Evolutionary conservation across 441 rosid species (phyloP).

Genomic region (Erysimum cheiri): DNA sequence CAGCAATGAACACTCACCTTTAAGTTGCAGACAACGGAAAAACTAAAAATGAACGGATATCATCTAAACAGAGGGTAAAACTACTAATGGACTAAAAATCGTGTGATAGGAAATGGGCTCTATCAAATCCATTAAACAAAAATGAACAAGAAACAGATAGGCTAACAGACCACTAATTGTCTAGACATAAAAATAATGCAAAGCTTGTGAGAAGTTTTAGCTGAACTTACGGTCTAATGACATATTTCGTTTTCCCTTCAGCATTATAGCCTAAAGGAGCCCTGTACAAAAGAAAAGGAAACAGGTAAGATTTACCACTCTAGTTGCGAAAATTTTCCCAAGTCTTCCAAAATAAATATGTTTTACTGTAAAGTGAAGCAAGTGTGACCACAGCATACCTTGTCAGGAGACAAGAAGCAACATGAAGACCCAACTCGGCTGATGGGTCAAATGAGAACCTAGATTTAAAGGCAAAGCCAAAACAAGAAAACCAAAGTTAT

Average conservation of each 20-base stretch:
- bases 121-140: neutral
- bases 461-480: conserved; percentile 43
- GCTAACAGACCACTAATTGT: conserved; percentile 14
- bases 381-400: conserved; percentile 54
- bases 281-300: conserved; percentile 55
- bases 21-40: conserved; percentile 4
- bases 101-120: neutral
- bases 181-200: conserved; percentile 12
- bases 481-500: conserved; percentile 16
- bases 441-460: conserved; percentile 94
- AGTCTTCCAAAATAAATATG: neutral
- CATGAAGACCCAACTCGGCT: conserved; percentile 79
- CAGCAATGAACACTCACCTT: neutral
- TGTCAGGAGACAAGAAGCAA: conserved; percentile 92
- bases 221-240: conserved; percentile 85
- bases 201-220: conserved; percentile 24
- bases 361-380: conserved; percentile 16
- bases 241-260: conserved; percentile 94
- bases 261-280: conserved; percentile 81
- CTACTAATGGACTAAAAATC: neutral
- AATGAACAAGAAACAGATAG: conserved; percentile 1
- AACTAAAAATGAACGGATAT: conserved; percentile 1
- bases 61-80: conserved; percentile 8
- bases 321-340: neutral
- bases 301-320: conserved; percentile 26